phyloP scores from a whole-genome alignment of 2,329 filamentous ascomycete genomes.

The Curvularia spicifera region DNA sequence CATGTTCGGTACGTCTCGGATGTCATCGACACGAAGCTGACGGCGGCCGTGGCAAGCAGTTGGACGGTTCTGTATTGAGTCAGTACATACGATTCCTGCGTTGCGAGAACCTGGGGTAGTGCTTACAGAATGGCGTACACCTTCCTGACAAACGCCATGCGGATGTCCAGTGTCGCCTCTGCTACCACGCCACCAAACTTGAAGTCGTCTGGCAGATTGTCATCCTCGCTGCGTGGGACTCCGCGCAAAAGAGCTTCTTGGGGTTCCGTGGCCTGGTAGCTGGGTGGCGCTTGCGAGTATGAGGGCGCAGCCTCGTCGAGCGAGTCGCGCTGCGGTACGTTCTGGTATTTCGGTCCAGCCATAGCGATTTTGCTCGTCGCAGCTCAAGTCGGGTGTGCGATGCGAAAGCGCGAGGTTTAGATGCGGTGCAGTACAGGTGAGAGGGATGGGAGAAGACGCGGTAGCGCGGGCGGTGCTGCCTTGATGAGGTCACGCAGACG shows the following conservation, averaged over 20 bases:
- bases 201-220: conserved; percentile 96
- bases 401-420: neutral
- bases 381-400: neutral
- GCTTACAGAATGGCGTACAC: conserved; percentile 90
- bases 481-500: conserved; percentile 18
- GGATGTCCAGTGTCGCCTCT: conserved; percentile 92
- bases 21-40: conserved; percentile 87
- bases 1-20: conserved; percentile 78
- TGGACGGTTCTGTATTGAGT: conserved; percentile 71
- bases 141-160: conserved; percentile 96
- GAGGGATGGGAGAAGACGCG: conserved; percentile 3
- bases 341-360: conserved; percentile 82
- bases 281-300: conserved; percentile 81
- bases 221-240: conserved; percentile 75
- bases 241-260: conserved; percentile 68
- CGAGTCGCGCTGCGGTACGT: conserved; percentile 85
- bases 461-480: conserved; percentile 15
- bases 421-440: conserved; percentile 4
- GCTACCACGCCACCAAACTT: conserved; percentile 95
- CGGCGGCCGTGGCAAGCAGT: conserved; percentile 79
- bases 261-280: conserved; percentile 71
- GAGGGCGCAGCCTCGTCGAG: conserved; percentile 64
- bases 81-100: conserved; percentile 13
- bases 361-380: conserved; percentile 54
- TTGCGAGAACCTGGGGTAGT: neutral